Conservation (phyloP, 2,329 filamentous ascomycete genomes). For the Daldinia eschscholtzii region DNA sequence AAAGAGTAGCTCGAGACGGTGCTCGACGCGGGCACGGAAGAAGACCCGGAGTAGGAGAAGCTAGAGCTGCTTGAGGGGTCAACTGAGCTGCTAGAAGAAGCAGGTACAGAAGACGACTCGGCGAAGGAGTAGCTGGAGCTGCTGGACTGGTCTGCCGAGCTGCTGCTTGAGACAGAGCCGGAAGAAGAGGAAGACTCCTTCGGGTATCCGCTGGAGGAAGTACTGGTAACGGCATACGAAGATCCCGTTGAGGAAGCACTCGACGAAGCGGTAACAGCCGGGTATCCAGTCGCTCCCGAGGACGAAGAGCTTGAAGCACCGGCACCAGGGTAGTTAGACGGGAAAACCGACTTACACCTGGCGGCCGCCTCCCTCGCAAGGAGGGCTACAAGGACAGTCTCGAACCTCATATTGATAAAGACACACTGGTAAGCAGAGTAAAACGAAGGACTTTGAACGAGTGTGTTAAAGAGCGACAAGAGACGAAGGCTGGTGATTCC, state of each 20-base stretch:
- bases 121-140: conserved; percentile 8
- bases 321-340: conserved; percentile 8
- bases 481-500: conserved; percentile 9
- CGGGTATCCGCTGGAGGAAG: conserved; percentile 15
- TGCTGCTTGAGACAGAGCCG: conserved; percentile 7
- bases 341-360: conserved; percentile 30
- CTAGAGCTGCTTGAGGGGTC: conserved; percentile 5
- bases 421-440: conserved; percentile 14
- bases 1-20: conserved; percentile 4
- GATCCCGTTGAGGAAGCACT: conserved; percentile 13
- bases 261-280: background rate
- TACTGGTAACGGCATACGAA: conserved; percentile 3
- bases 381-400: conserved; percentile 30
- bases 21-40: background rate
- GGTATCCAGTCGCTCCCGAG: conserved; percentile 6
- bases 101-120: background rate
- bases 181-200: conserved; percentile 1
- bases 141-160: background rate
- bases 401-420: conserved; percentile 26
- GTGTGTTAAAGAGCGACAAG: conserved; percentile 30
- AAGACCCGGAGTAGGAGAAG: conserved; percentile 1
- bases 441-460: conserved; percentile 28
- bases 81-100: conserved; percentile 1
- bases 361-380: conserved; percentile 31
- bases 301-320: conserved; percentile 19